Percentiles rank a stretch among this genome's conserved stretches.
phyloP scores from a whole-genome alignment of 176 grass and related monocot species.

The Rhynchospora breviuscula region DNA sequence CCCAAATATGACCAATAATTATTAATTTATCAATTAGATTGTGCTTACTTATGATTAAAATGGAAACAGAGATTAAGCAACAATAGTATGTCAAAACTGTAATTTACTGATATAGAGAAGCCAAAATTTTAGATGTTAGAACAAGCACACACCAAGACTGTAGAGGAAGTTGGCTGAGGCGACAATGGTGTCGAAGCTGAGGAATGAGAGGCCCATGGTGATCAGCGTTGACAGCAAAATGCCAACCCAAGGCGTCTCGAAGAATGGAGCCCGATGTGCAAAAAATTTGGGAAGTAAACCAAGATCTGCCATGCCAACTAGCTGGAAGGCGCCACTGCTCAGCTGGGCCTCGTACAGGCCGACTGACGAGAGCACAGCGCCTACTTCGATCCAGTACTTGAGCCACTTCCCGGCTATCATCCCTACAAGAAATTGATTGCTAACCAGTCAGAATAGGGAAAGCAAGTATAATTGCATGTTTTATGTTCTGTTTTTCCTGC shows the following conservation, averaged over 20 bases:
- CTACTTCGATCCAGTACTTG: conserved; percentile 90
- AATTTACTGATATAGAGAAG: neutral
- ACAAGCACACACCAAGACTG: conserved; percentile 39
- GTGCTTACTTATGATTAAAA: neutral
- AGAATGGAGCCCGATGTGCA: conserved; percentile 35
- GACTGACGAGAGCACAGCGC: conserved; percentile 75
- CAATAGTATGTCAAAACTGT: neutral
- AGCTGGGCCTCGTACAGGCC: conserved; percentile 81
- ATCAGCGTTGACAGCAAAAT: conserved; percentile 56
- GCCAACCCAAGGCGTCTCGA: conserved; percentile 72
- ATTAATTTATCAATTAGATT: neutral
- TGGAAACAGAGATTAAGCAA: neutral
- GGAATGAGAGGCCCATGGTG: conserved; percentile 68
- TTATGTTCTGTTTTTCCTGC: too few species aligned
- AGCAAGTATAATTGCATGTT: neutral
- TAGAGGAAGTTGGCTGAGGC: conserved; percentile 90
- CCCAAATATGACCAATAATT: too few species aligned
- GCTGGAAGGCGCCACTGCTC: conserved; percentile 77
- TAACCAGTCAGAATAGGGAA: neutral
- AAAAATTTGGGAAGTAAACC: conserved; percentile 61
- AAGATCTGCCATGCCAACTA: conserved; percentile 88
- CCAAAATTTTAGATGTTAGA: neutral
- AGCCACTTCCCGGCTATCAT: conserved; percentile 69
- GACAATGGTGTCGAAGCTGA: conserved; percentile 80
- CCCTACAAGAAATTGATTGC: conserved; percentile 28